Evolutionary conservation across 2,329 filamentous ascomycete species (phyloP).

Genomic region (Alternaria solani): DNA sequence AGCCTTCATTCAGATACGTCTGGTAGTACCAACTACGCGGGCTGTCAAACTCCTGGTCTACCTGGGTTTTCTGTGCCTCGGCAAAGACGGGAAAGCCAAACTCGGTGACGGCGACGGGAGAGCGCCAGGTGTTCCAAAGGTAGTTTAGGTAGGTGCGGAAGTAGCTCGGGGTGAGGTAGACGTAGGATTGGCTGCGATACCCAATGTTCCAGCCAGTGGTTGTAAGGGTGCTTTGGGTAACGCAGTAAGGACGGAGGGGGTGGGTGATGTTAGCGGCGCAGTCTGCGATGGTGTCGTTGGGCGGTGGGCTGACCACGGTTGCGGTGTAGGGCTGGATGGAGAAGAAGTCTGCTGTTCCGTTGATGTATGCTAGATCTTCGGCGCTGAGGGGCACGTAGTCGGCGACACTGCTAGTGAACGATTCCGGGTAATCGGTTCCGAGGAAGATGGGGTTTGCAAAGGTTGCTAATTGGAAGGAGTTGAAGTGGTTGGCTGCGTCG

Average conservation of each 20-base stretch:
- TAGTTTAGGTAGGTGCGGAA: conserved; percentile 66
- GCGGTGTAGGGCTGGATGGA: conserved; percentile 67
- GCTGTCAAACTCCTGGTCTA: conserved; percentile 63
- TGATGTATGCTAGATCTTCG: conserved; percentile 54
- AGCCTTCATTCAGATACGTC: conserved; percentile 62
- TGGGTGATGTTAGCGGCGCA: conserved; percentile 60
- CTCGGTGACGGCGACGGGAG: conserved; percentile 61
- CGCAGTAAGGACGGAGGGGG: conserved; percentile 62
- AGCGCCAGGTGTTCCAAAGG: conserved; percentile 66
- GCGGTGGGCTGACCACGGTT: conserved; percentile 61
- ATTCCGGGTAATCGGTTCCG: conserved; percentile 59
- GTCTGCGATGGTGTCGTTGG: conserved; percentile 53
- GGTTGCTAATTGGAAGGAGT: conserved; percentile 53
- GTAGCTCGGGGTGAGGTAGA: conserved; percentile 67
- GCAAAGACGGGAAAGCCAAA: conserved; percentile 66
- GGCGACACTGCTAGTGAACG: conserved; percentile 50
- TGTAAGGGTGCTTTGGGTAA: conserved; percentile 54
- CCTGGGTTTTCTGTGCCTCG: conserved; percentile 55
- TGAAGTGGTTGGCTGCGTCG: conserved; percentile 57
- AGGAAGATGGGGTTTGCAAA: conserved; percentile 65
- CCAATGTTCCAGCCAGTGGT: conserved; percentile 68
- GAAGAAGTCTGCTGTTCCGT: conserved; percentile 62
- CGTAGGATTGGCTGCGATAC: conserved; percentile 63
- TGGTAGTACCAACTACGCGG: conserved; percentile 65
- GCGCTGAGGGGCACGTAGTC: conserved; percentile 58